phyloP scores from a whole-genome alignment of 257 asterid species.

The Gentiana straminea region DNA sequence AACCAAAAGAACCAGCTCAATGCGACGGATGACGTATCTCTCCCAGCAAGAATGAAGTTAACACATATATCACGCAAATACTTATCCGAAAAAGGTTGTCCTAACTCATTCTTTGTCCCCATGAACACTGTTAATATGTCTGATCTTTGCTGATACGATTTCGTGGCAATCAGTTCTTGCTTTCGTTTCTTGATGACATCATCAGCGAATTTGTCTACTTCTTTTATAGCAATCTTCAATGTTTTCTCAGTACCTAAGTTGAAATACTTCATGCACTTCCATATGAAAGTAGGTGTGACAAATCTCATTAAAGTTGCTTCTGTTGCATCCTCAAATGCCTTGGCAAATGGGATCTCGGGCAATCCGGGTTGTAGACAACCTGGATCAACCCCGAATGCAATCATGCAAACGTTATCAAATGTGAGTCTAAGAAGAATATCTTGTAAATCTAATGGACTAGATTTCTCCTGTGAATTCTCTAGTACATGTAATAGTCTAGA shows the following conservation, averaged over 20 bases:
- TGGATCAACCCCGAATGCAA: constrained; percentile 90
- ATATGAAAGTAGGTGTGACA: constrained; percentile 61
- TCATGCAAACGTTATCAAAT: constrained; percentile 86
- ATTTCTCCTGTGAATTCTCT: constrained; percentile 32
- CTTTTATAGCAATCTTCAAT: constrained; percentile 38
- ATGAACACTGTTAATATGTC: constrained; percentile 76
- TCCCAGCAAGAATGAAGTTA: constrained; percentile 83
- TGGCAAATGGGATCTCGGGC: constrained; percentile 77
- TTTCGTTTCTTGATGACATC: constrained; percentile 64
- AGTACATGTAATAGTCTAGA: constrained; percentile 57
- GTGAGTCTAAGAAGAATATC: constrained; percentile 71
- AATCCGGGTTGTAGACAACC: constrained; percentile 63
- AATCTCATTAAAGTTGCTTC: constrained; percentile 68
- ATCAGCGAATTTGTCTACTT: constrained; percentile 59
- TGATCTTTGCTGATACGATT: constrained; percentile 23
- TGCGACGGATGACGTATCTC: constrained; percentile 97
- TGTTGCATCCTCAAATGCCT: constrained; percentile 81
- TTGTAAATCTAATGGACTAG: constrained; percentile 45
- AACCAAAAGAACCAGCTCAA: constrained; percentile 97
- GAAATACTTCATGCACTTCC: constrained; percentile 61
- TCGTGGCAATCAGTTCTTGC: constrained; percentile 40
- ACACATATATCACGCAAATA: constrained; percentile 84
- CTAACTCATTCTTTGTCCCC: constrained; percentile 55
- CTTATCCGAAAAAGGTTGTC: constrained; percentile 39
- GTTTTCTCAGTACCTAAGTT: constrained; percentile 54